Evolutionary conservation across 2,329 filamentous ascomycete genomes (phyloP).

Genomic region (Ophiostoma sp.): DNA sequence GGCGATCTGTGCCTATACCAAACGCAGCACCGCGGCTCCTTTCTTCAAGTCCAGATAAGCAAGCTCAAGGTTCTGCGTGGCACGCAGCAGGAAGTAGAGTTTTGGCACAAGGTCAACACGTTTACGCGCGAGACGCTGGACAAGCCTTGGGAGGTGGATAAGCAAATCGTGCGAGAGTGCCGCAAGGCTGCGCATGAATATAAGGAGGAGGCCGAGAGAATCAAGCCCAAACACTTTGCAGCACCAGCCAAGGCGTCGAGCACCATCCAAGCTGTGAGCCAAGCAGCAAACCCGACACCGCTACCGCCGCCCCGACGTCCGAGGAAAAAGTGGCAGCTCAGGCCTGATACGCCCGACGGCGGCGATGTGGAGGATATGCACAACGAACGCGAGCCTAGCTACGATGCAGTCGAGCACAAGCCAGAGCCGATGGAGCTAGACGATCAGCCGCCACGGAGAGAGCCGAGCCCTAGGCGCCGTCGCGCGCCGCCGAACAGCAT

Average conservation of each 20-base stretch:
- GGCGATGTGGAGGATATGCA: no score
- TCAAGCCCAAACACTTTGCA: background rate
- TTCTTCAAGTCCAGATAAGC: constrained; percentile 46
- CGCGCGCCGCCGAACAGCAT: no score
- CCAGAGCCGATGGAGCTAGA: background rate
- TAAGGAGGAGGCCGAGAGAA: background rate
- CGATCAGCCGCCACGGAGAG: background rate
- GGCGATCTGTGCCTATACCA: constrained; percentile 45
- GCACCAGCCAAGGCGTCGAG: background rate
- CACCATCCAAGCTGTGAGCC: background rate
- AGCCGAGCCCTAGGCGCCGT: no score
- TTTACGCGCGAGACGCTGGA: constrained; percentile 49
- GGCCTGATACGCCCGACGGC: background rate
- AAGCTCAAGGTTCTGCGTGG: constrained; percentile 45
- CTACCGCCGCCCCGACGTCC: background rate
- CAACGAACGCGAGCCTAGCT: no score
- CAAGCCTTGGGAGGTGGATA: constrained; percentile 50
- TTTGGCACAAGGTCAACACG: constrained; percentile 51
- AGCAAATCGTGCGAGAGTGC: constrained; percentile 46
- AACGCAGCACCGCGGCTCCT: constrained; percentile 33
- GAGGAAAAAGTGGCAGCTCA: background rate
- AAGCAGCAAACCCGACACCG: background rate
- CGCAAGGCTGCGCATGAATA: constrained; percentile 41
- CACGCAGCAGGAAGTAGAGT: constrained; percentile 52
- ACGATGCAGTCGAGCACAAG: background rate